Conservation (phyloP, 2,329 filamentous ascomycete species). For the Curvularia verruculosa region DNA sequence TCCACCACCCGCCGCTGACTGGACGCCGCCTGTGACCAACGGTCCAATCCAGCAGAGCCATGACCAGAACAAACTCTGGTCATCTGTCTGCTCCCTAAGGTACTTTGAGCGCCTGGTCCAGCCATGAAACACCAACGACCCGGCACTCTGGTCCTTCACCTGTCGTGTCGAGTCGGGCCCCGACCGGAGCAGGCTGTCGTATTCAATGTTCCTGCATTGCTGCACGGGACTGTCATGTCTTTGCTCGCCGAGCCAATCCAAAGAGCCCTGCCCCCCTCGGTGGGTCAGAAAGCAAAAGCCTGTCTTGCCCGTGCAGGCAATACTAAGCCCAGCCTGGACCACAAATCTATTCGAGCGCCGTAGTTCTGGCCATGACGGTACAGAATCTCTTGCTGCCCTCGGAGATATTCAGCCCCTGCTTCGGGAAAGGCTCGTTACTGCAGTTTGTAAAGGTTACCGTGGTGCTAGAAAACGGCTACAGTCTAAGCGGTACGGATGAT, state of each 20-base stretch:
- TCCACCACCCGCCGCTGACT: slow-evolving; percentile 34
- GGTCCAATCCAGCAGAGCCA: slow-evolving; percentile 30
- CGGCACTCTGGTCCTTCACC: slow-evolving; percentile 37
- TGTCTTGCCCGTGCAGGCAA: slow-evolving; percentile 48
- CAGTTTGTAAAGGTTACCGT: slow-evolving; percentile 56
- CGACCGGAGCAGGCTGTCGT: slow-evolving; percentile 45
- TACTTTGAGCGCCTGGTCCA: slow-evolving; percentile 44
- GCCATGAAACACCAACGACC: slow-evolving; percentile 50
- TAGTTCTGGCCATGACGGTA: slow-evolving; percentile 47
- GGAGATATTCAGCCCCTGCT: slow-evolving; percentile 51
- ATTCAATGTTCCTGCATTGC: slow-evolving; percentile 52
- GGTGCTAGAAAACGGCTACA: slow-evolving; percentile 52
- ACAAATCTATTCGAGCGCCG: slow-evolving; percentile 42
- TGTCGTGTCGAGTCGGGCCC: slow-evolving; percentile 47
- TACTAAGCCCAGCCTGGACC: slow-evolving; percentile 45
- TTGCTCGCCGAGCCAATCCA: slow-evolving; percentile 41
- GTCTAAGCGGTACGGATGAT: slow-evolving; percentile 54
- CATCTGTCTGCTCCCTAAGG: slow-evolving; percentile 47
- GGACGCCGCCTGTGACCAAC: slow-evolving; percentile 33
- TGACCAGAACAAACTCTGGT: slow-evolving; percentile 42
- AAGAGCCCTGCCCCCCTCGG: slow-evolving; percentile 20
- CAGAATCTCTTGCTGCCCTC: slow-evolving; percentile 47
- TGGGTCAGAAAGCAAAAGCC: slow-evolving; percentile 31
- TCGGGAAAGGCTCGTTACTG: slow-evolving; percentile 54
- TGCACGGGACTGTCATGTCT: slow-evolving; percentile 47